Base-by-base conservation (phyloP, 495 filamentous ascomycete species). In the Lasiosphaeria hispida region DNA sequence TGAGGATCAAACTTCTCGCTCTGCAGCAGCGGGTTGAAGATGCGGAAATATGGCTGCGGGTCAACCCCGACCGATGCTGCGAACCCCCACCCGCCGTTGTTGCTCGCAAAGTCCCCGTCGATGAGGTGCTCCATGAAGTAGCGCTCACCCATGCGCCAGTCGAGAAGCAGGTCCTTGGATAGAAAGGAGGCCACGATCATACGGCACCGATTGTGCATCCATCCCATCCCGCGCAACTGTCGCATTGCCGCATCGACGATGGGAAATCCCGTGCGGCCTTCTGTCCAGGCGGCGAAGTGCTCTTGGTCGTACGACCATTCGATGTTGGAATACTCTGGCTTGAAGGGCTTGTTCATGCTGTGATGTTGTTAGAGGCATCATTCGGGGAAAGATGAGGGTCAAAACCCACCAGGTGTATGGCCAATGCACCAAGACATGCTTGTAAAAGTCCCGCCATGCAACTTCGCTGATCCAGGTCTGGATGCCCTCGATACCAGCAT, bases 161-260 rank as follows among this genome's bases (percentile, higher is more conserved):
- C 92, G 33, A 96, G 72, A 18, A 95, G 75, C 4, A 97, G 78
- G 62, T 96, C 87, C 69, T 96, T 96, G 55, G 86, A 80, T 0
- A 96, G 79, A 70, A 96, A 96, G 1, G 88, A 94, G 18, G 89
- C 90, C 1, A 88, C 85, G 38, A 92, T 83, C 92, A 96, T 96
- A 37, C 92, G 86, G 57, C 85, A 85, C 2, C 92, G 87, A 73
- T 97, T 96, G 71, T 93, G 92, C 89, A 96, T 90, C 74, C 85
- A 96, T 7, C 86, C 89, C 48, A 77, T 84, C 34, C 80, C 63
- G 18, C 74, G 76, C 3, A 96, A 67, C 69, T 95, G 90, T 17
- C 92, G 85, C 92, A 97, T 97, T 0, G 90, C 89, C 0, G 92
- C 92, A 70, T 97, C 92, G 60, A 96, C 87, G 64, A 96, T 87